Conservation (phyloP, 2,329 filamentous ascomycete genomes). For the Plectosphaerella cucumerina region DNA sequence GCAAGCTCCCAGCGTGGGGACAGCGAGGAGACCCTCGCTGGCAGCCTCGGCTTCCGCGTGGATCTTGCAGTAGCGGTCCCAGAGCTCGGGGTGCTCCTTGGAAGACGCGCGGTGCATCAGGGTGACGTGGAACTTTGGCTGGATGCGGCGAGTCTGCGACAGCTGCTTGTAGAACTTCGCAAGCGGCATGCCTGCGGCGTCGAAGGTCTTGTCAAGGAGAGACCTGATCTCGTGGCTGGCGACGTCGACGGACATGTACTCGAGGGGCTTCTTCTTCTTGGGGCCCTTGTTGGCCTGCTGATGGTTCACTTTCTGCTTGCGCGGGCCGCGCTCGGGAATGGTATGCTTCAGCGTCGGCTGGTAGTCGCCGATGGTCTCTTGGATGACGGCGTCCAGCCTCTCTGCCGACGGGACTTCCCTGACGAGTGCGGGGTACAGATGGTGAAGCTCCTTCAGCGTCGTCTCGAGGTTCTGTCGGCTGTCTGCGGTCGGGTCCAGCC, state of each 20-base stretch:
- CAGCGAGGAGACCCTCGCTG: constrained; percentile 23
- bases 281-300: constrained; percentile 24
- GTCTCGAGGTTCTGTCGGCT: constrained; percentile 85
- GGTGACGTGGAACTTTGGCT: constrained; percentile 88
- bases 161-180: constrained; percentile 73
- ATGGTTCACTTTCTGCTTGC: constrained; percentile 30
- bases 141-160: constrained; percentile 68
- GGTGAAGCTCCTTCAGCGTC: constrained; percentile 66
- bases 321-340: constrained; percentile 55
- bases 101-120: constrained; percentile 75
- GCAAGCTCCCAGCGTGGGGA: constrained; percentile 54
- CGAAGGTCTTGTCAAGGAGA: constrained; percentile 69
- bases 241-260: constrained; percentile 54
- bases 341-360: constrained; percentile 71
- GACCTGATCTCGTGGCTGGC: constrained; percentile 35
- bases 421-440: constrained; percentile 74
- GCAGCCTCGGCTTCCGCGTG: constrained; percentile 41
- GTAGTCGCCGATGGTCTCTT: constrained; percentile 71
- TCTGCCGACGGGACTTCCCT: constrained; percentile 64
- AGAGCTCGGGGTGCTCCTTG: constrained; percentile 61
- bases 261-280: constrained; percentile 44
- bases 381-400: constrained; percentile 76
- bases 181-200: constrained; percentile 32
- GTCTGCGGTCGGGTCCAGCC: constrained; percentile 72
- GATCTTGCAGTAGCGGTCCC: constrained; percentile 67